Evolutionary conservation across 2,329 filamentous ascomycete species (phyloP), one percentile per base, ranked within the genome.

Genomic region (Phialemonium atrogriseum): DNA sequence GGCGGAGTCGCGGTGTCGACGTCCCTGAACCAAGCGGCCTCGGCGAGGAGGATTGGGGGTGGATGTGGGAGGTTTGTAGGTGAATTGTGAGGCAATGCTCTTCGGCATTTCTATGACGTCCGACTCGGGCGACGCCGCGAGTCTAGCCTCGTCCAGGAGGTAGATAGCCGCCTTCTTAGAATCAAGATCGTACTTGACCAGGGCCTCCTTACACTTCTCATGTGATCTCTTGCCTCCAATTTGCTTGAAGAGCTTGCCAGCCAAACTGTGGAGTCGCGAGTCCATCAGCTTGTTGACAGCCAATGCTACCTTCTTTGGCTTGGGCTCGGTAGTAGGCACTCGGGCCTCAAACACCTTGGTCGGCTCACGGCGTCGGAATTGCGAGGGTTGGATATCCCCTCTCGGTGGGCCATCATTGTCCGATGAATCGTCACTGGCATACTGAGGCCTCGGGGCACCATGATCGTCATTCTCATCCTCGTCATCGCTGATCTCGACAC

Each of bases 341-440:
- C 9, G 21, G 9, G 21, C 9, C 21, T 23, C 21, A 23, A n/a
- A 23, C 8, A 23, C 21, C n/a, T 48, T 39, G 14, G 56, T 51
- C 24, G 62, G 46, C 41, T 60, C 59, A n/a, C n/a, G 23, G 56
- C 50, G 40, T 55, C 59, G n/a, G 44, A 73, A 72, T 11, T 58
- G 59, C 18, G 81, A 79, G 0, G 77, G 80, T 10, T 68, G 73
- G 13, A 76, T 80, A 23, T 77, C 77, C 24, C 69, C 68, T 29
- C 77, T 70, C 3, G 66, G 63, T 3, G 73, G 71, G 4, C 63
- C 66, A 25, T 72, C 69, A 31, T 70, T 65, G 31, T 75, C 70
- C 5, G 67, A 73, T 26, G 70, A 68, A 34, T 73, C 68, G 3
- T 65, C 61, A n/a, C 58, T 55, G 34, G 68, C 61, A 11, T 66